A percentile compares a stretch with the other conserved stretches of the same genome.
Conservation (phyloP, 1,139 yeast species). For the Suhomyces coccinellae region DNA sequence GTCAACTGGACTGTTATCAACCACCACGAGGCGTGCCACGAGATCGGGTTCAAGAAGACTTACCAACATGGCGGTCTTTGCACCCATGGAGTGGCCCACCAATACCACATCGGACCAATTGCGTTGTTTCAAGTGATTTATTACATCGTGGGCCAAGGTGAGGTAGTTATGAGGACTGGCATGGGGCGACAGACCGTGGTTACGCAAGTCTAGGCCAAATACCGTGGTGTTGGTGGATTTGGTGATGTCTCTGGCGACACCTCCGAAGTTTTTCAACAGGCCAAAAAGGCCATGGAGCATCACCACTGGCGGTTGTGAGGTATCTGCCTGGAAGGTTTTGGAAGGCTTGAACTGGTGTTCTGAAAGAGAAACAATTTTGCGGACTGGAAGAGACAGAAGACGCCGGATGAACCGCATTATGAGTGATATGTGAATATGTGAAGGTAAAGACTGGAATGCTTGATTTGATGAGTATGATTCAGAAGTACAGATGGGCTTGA, state of each 20-base stretch:
- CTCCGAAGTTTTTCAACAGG: slow-evolving; percentile 39
- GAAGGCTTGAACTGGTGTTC: slow-evolving; percentile 13
- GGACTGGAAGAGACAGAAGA: not conserved
- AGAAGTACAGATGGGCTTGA: no score
- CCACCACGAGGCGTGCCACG: slow-evolving; percentile 40
- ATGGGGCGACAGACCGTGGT: slow-evolving; percentile 52
- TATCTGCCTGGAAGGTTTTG: slow-evolving; percentile 5
- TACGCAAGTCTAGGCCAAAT: slow-evolving; percentile 50
- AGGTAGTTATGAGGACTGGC: slow-evolving; percentile 45
- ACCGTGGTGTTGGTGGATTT: slow-evolving; percentile 31
- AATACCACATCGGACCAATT: slow-evolving; percentile 28
- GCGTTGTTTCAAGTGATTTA: slow-evolving; percentile 29
- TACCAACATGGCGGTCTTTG: slow-evolving; percentile 51
- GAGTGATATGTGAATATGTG: not conserved
- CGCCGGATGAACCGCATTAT: not conserved
- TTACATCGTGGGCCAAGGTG: slow-evolving; percentile 46
- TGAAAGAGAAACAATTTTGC: slow-evolving; percentile 5
- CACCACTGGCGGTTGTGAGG: slow-evolving; percentile 31
- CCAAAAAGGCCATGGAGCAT: slow-evolving; percentile 55
- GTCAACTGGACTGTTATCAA: slow-evolving; percentile 49
- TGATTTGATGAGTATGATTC: not conserved
- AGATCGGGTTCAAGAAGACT: slow-evolving; percentile 40
- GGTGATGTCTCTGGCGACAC: slow-evolving; percentile 38
- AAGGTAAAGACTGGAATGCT: not conserved
- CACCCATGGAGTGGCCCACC: slow-evolving; percentile 58